Evolutionary conservation across 192 early-diverging fungal species (phyloP).

Genomic region (Backusella luteola): DNA sequence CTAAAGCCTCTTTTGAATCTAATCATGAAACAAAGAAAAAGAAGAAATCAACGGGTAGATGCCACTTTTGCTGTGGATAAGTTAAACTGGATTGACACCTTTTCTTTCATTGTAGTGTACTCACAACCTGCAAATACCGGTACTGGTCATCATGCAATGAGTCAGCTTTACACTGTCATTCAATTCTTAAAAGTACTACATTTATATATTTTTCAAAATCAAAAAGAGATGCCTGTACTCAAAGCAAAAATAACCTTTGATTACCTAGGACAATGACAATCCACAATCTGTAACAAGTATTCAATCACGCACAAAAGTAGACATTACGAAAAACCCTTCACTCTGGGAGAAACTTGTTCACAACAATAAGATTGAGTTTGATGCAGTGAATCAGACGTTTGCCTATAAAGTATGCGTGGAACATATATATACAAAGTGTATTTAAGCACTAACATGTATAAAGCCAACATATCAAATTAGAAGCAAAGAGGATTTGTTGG

Average conservation of each 20-base stretch:
- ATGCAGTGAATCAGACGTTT: slow-evolving; percentile 54
- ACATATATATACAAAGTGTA: not conserved
- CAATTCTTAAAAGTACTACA: slow-evolving; percentile 48
- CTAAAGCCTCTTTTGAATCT: slow-evolving; percentile 28
- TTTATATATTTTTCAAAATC: not conserved
- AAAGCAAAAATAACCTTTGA: not conserved
- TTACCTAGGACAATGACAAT: slow-evolving; percentile 41
- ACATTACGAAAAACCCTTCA: slow-evolving; percentile 52
- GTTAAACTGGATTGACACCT: not conserved
- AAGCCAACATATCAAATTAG: slow-evolving; percentile 71
- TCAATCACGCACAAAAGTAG: slow-evolving; percentile 48
- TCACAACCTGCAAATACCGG: slow-evolving; percentile 60
- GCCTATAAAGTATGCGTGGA: slow-evolving; percentile 57
- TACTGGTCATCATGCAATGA: slow-evolving; percentile 49
- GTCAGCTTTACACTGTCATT: slow-evolving; percentile 54
- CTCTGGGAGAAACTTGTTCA: slow-evolving; percentile 56
- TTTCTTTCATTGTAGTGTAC: slow-evolving; percentile 28
- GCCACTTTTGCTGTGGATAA: not conserved
- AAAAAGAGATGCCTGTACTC: not conserved
- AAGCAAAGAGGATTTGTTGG: slow-evolving; percentile 68
- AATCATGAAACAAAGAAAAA: slow-evolving; percentile 20
- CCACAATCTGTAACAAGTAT: slow-evolving; percentile 62
- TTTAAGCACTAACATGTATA: not conserved
- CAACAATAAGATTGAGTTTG: slow-evolving; percentile 68
- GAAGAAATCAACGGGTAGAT: slow-evolving; percentile 22